Base-by-base conservation (phyloP, 257 asterid genomes). In the Petunia secreta region DNA sequence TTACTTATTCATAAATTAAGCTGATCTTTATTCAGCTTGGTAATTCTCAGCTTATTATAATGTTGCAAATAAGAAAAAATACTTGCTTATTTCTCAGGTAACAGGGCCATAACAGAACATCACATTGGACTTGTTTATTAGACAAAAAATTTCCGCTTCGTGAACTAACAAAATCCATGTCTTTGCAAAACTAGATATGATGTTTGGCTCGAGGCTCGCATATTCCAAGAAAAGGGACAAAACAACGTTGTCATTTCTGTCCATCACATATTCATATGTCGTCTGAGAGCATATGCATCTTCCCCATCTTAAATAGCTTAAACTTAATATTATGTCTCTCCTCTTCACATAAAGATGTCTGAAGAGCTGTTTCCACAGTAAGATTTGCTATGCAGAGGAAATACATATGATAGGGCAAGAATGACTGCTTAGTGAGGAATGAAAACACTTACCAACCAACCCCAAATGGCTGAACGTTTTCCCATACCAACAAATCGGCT, bases 401-500 rank as follows among this genome's bases (percentile, higher is more conserved):
- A 71, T 46, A 48, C 36, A 71, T 48, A 50, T 48, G 44, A 34
- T 48, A 48, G 44, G 77, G 77, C n/a, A 71, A 71, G 77, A 34
- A 48, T 71, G 7, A 58, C 34, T 16, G 77, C 54, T 43, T 50
- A 71, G 13, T 74, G 75, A 50, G 39, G 64, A 60, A 74, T 39
- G 54, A 71, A 39, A 38, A 15, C 36, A 10, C 76, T 63, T 79
- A 96, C 99, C 97, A 91, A 2, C 98, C 98, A 94, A 83, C 97
- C 86, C 87, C 85, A 60, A 41, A 91, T 13, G 80, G 80, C 79
- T 59, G 95, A 90, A 80, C 78, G 85, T 87, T 66, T 89, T 53
- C 94, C 97, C 79, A 91, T 8, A 64, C 99, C 99, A 83, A 68
- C 82, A 90, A 91, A 96, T 7, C 98, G 92, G 68, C 39, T 87